Evolutionary conservation across 2,329 filamentous ascomycete genomes (phyloP).

Genomic region (Cladosporium sp.): DNA sequence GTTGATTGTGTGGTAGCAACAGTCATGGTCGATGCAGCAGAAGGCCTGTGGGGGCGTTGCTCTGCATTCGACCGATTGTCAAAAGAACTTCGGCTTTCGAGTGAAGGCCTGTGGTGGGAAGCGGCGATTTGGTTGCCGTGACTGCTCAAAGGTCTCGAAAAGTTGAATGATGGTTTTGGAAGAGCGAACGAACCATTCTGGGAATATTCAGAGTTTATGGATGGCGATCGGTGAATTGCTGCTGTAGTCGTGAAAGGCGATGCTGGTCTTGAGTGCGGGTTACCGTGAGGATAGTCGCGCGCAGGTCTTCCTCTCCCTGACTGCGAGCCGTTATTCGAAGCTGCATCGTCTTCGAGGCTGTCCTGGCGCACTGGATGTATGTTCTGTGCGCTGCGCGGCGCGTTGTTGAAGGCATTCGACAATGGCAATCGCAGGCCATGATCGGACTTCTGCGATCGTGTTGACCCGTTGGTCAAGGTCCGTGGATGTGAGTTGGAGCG

Average conservation of each 20-base stretch:
- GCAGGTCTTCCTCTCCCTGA: slow-evolving; percentile 62
- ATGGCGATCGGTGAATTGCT: slow-evolving; percentile 75
- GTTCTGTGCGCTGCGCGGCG: slow-evolving; percentile 47
- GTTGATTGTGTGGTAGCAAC: slow-evolving; percentile 31
- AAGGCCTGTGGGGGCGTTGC: slow-evolving; percentile 23
- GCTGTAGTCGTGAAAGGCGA: slow-evolving; percentile 63
- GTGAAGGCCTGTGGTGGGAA: slow-evolving; percentile 36
- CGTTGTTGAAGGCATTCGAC: slow-evolving; percentile 44
- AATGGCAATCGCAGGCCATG: slow-evolving; percentile 34
- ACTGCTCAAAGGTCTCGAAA: slow-evolving; percentile 85
- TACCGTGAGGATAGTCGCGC: slow-evolving; percentile 78
- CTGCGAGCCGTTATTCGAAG: slow-evolving; percentile 59
- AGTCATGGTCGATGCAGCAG: slow-evolving; percentile 32
- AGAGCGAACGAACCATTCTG: slow-evolving; percentile 56
- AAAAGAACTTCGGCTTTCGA: slow-evolving; percentile 29
- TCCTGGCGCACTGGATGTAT: slow-evolving; percentile 49
- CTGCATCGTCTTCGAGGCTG: slow-evolving; percentile 65
- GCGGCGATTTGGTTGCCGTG: slow-evolving; percentile 47
- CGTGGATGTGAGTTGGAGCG: slow-evolving; percentile 42
- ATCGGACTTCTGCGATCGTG: slow-evolving; percentile 34
- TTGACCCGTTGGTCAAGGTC: slow-evolving; percentile 45
- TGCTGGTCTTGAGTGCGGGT: slow-evolving; percentile 60
- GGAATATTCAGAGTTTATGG: slow-evolving; percentile 79
- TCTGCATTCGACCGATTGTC: slow-evolving; percentile 28
- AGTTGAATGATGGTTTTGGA: slow-evolving; percentile 82